Base-by-base conservation (phyloP, 2,329 filamentous ascomycete genomes). In the Aspergillus neoniger region DNA sequence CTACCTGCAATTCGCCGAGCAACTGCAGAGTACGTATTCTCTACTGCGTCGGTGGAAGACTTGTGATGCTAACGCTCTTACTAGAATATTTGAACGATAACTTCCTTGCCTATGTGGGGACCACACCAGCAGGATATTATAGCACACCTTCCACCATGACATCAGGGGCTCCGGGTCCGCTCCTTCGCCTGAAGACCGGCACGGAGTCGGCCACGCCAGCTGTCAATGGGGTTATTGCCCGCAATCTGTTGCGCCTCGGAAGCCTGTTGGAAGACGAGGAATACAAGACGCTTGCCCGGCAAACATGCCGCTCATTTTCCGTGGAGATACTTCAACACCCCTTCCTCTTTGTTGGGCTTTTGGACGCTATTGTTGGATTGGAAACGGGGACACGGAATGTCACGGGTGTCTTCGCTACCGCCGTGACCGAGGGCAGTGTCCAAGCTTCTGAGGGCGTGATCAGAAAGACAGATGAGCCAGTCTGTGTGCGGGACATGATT, bases 131-230 rank as follows among this genome's bases (percentile, higher is more conserved):
- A n/a, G 77, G 75, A 8, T 80, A 76, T 47, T 77, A 80, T 57
- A 77, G 74, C 49, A 77, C 78, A 1, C 74, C 76, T 2, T 75
- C 76, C 6, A 78, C 61, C 12, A 77, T 83, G 44, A 86, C 88
- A 9, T 80, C 87, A 0, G 86, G 92, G 69, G 84, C 89, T 28
- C 77, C 77, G 0, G 71, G 72, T 8, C 76, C 77, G 14, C 88
- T 97, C 61, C 85, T 98, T 62, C 89, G 94, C 23, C 85, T 97
- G 53, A 99, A 99, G 77, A 92, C 96, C 64, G 95, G 92, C 65
- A 97, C 97, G 85, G 95, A 99, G 75, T 91, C 91, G 5, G 89
- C 92, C 1, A 89, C 95, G 62, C 95, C 95, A 0, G 95, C 92
- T 0, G 90, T 91, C 55, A 99, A 99, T 72, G 92, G 91, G 41